Evolutionary conservation across 805 yeast genomes (phyloP).

Genomic region (Candida methanosorbosa): DNA sequence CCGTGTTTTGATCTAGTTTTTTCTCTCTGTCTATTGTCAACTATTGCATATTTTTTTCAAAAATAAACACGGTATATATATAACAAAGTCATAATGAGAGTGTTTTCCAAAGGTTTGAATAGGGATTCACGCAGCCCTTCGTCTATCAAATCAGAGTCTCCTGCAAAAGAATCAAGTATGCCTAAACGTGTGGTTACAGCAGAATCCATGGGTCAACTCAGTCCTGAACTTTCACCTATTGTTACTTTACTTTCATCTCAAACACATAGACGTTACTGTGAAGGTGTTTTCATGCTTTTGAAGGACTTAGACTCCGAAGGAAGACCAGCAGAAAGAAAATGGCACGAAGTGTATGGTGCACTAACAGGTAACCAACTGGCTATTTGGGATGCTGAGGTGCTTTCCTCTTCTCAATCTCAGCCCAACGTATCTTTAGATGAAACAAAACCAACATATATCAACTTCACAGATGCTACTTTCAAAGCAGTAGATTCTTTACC

Average conservation of each 20-base stretch:
- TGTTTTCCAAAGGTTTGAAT: constrained; percentile 3
- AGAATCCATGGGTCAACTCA: constrained; percentile 20
- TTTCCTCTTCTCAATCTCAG: constrained; percentile 40
- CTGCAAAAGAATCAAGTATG: neutral
- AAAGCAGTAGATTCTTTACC: constrained; percentile 64
- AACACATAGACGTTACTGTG: constrained; percentile 53
- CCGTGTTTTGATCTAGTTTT: too few species aligned
- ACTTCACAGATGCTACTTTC: constrained; percentile 83
- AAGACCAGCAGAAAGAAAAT: constrained; percentile 68
- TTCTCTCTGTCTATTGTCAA: too few species aligned
- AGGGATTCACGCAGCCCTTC: constrained; percentile 4
- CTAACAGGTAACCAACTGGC: constrained; percentile 87
- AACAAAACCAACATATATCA: constrained; percentile 67
- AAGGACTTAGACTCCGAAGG: constrained; percentile 81
- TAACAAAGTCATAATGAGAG: too few species aligned
- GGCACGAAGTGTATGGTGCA: constrained; percentile 92
- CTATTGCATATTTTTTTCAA: too few species aligned
- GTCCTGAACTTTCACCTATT: constrained; percentile 52
- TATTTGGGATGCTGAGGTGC: constrained; percentile 75
- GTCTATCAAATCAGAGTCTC: constrained; percentile 1
- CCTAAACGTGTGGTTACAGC: constrained; percentile 15
- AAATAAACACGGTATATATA: too few species aligned
- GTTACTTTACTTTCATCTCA: constrained; percentile 70
- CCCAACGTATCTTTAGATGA: constrained; percentile 6
- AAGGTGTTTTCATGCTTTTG: constrained; percentile 62